Evolutionary conservation across 208 protist genomes (phyloP).

Genomic region (Blechomonas ayalai): DNA sequence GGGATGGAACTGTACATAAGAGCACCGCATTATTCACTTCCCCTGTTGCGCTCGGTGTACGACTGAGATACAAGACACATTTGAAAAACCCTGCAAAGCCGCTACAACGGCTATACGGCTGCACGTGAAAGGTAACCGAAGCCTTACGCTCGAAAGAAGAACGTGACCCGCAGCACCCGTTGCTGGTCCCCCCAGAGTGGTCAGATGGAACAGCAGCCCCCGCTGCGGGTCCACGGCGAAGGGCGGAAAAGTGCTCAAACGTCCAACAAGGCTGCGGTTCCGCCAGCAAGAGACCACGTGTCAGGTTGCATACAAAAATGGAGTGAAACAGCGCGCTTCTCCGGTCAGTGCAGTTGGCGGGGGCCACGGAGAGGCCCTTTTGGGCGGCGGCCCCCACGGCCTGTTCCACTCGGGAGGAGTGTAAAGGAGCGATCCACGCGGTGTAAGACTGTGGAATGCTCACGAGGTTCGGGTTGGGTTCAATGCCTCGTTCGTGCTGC

Average conservation of each 20-base stretch:
- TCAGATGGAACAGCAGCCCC: not conserved
- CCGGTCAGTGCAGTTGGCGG: slow-evolving; percentile 29
- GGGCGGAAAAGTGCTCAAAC: slow-evolving; percentile 45
- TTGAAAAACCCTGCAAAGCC: slow-evolving; percentile 69
- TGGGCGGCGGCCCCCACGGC: slow-evolving; percentile 38
- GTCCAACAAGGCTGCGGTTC: slow-evolving; percentile 68
- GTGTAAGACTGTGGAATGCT: slow-evolving; percentile 78
- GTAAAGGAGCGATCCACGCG: slow-evolving; percentile 67
- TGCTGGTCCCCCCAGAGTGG: no score
- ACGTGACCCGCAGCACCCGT: no score
- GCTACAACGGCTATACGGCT: slow-evolving; percentile 34
- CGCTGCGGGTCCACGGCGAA: not conserved
- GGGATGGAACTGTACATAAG: slow-evolving; percentile 8
- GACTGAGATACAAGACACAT: slow-evolving; percentile 40
- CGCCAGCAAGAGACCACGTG: slow-evolving; percentile 33
- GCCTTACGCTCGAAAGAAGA: slow-evolving; percentile 22
- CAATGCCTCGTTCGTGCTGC: slow-evolving; percentile 28
- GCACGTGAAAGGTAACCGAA: slow-evolving; percentile 27
- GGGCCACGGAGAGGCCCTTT: slow-evolving; percentile 52
- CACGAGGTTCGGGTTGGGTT: slow-evolving; percentile 29
- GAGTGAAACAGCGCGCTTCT: slow-evolving; percentile 60
- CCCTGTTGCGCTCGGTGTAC: slow-evolving; percentile 1
- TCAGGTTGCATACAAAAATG: slow-evolving; percentile 67
- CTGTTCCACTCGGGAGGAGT: slow-evolving; percentile 49
- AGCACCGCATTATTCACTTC: no score